A percentile compares a stretch with the other conserved stretches of the same genome.
Evolutionary conservation across 306 rosid species (phyloP).

Genomic region (Inga leiocalycina): DNA sequence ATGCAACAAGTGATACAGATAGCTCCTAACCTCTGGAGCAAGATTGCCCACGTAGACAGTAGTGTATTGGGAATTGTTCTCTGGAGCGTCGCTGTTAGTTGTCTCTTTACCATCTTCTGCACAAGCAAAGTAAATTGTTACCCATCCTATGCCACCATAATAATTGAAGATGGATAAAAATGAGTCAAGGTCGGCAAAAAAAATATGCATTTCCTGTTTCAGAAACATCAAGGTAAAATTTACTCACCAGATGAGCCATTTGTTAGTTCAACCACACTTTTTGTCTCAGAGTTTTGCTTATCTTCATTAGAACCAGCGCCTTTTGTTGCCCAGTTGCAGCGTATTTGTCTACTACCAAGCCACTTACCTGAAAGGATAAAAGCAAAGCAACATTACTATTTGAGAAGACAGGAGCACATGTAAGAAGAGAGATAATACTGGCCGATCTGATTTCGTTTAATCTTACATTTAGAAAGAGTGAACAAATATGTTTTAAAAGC

Average conservation of each 20-base stretch:
- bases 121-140: constrained; percentile 27
- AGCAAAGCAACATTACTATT: not conserved
- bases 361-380: constrained; percentile 71
- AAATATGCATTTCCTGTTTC: not conserved
- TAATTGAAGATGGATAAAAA: not conserved
- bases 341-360: constrained; percentile 98
- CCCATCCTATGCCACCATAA: not conserved
- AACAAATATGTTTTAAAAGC: not conserved
- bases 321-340: constrained; percentile 98
- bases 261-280: constrained; percentile 87
- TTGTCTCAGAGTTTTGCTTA: constrained; percentile 74
- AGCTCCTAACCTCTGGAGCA: constrained; percentile 73
- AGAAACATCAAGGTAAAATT: constrained; percentile 6
- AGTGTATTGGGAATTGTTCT: constrained; percentile 93
- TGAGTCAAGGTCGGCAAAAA: not conserved
- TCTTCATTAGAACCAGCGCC: constrained; percentile 87
- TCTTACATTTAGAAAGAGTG: not conserved
- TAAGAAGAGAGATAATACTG: not conserved
- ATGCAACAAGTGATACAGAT: not conserved
- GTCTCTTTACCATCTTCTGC: constrained; percentile 96
- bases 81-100: constrained; percentile 77
- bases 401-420: not conserved
- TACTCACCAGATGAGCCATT: constrained; percentile 87
- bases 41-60: constrained; percentile 98
- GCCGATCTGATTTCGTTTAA: not conserved